Evolutionary conservation across 202 grass and related monocot genomes (phyloP).

Genomic region (Elaeis oleifera): DNA sequence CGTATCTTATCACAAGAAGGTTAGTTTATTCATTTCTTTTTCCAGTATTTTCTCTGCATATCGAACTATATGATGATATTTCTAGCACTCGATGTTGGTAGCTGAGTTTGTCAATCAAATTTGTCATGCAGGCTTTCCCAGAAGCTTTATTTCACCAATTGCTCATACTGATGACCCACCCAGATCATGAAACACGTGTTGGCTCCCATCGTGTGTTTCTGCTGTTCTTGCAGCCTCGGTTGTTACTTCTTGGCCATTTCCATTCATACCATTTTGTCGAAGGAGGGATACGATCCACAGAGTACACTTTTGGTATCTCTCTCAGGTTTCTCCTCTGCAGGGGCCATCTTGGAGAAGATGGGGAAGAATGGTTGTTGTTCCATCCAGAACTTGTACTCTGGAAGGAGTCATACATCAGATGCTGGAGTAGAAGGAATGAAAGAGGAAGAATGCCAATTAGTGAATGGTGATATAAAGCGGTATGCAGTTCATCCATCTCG

Average conservation of each 20-base stretch:
- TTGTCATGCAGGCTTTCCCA: conserved; percentile 57
- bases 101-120: too few species aligned
- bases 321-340: conserved; percentile 60
- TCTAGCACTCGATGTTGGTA: too few species aligned
- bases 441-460: conserved; percentile 27
- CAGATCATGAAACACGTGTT: conserved; percentile 79
- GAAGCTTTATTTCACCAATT: conserved; percentile 95
- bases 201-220: conserved; percentile 81
- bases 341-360: conserved; percentile 29
- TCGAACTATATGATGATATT: conserved; percentile 13
- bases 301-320: conserved; percentile 51
- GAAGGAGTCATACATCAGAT: conserved; percentile 33
- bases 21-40: conserved; percentile 23
- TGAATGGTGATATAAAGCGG: conserved; percentile 26
- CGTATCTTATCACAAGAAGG: conserved; percentile 78
- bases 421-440: conserved; percentile 15
- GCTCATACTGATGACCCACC: conserved; percentile 74
- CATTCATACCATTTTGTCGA: conserved; percentile 46
- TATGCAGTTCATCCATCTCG: conserved; percentile 20
- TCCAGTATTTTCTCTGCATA: conserved; percentile 7
- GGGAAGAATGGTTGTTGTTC: conserved; percentile 7
- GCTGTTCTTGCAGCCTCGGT: conserved; percentile 47
- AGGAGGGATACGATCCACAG: conserved; percentile 42
- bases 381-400: conserved; percentile 26
- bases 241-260: conserved; percentile 64